phyloP scores from a whole-genome alignment of 495 filamentous ascomycete species.

The Daldinia caldariorum region DNA sequence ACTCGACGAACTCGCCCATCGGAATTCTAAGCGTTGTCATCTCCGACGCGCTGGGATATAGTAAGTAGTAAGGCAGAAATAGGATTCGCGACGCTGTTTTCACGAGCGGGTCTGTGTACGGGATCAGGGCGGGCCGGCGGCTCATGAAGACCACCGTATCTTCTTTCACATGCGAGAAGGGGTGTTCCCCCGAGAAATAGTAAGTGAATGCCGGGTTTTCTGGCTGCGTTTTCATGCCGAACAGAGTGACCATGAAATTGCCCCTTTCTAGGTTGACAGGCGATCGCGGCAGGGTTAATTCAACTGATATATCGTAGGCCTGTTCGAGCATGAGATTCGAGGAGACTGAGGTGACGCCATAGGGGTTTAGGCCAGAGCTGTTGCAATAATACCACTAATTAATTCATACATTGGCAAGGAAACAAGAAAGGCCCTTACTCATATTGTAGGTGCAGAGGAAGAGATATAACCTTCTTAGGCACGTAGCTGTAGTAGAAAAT shows the following conservation, averaged over 20 bases:
- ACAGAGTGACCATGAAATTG: constrained; percentile 95
- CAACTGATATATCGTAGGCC: constrained; percentile 69
- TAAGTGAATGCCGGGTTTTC: constrained; percentile 41
- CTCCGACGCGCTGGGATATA: constrained; percentile 53
- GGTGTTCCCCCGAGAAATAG: constrained; percentile 12
- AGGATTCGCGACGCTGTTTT: constrained; percentile 53
- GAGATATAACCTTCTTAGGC: constrained; percentile 70
- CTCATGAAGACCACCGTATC: constrained; percentile 49
- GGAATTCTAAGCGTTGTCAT: constrained; percentile 66
- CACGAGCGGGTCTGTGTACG: constrained; percentile 54
- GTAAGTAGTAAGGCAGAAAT: constrained; percentile 55
- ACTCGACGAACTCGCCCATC: constrained; percentile 77
- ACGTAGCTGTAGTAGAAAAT: constrained; percentile 86
- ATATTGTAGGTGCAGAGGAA: constrained; percentile 83
- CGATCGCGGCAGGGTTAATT: constrained; percentile 68
- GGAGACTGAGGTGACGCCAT: constrained; percentile 59
- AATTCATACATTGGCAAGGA: constrained; percentile 3
- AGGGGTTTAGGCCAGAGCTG: constrained; percentile 61
- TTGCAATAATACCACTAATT: not conserved
- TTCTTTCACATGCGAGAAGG: constrained; percentile 37
- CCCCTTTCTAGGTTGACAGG: constrained; percentile 69
- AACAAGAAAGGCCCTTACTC: constrained; percentile 59
- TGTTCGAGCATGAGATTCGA: constrained; percentile 62
- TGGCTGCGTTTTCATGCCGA: constrained; percentile 50
- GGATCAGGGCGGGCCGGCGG: constrained; percentile 53